A percentile compares a stretch with the other conserved stretches of the same genome.
Evolutionary conservation across 2,329 filamentous ascomycete species (phyloP).

Genomic region (Arthrobotrys iridis): DNA sequence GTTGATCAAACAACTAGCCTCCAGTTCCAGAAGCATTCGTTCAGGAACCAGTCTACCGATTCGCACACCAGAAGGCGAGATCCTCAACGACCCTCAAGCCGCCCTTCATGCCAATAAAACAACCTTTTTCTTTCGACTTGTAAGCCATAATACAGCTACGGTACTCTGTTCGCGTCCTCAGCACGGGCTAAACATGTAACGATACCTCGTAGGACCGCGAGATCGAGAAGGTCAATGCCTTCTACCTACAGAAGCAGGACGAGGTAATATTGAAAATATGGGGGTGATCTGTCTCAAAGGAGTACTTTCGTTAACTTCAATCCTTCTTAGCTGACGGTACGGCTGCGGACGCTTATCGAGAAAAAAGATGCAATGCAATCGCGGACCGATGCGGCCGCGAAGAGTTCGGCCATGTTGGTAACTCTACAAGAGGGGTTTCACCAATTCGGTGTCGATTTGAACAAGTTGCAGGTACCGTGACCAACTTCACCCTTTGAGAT

Average conservation of each 20-base stretch:
- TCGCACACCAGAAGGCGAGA: conserved; percentile 51
- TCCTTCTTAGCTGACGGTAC: conserved; percentile 79
- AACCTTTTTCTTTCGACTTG: conserved; percentile 97
- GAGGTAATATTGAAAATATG: conserved; percentile 70
- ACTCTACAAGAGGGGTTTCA: conserved; percentile 96
- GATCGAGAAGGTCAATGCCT: conserved; percentile 96
- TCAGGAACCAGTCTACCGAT: conserved; percentile 42
- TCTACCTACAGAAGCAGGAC: conserved; percentile 97
- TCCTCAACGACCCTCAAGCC: conserved; percentile 76
- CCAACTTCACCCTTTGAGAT: conserved; percentile 51
- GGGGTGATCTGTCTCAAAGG: neutral
- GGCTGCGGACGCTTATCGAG: conserved; percentile 88
- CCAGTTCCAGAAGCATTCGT: conserved; percentile 49
- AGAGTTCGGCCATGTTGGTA: conserved; percentile 90
- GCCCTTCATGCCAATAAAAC: conserved; percentile 96
- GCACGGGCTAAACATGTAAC: conserved; percentile 28
- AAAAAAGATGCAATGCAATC: conserved; percentile 93
- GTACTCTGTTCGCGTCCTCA: neutral
- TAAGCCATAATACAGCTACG: conserved; percentile 64
- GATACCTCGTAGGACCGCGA: conserved; percentile 79
- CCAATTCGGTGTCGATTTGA: conserved; percentile 94
- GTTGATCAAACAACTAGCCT: conserved; percentile 54
- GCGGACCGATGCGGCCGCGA: conserved; percentile 77
- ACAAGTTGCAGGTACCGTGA: conserved; percentile 77
- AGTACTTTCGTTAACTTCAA: conserved; percentile 21